These are phyloP conservation scores for Coemansia sp. DNA, from an alignment of 192 early-diverging fungal species.

Conservation along the genomic window DNA sequence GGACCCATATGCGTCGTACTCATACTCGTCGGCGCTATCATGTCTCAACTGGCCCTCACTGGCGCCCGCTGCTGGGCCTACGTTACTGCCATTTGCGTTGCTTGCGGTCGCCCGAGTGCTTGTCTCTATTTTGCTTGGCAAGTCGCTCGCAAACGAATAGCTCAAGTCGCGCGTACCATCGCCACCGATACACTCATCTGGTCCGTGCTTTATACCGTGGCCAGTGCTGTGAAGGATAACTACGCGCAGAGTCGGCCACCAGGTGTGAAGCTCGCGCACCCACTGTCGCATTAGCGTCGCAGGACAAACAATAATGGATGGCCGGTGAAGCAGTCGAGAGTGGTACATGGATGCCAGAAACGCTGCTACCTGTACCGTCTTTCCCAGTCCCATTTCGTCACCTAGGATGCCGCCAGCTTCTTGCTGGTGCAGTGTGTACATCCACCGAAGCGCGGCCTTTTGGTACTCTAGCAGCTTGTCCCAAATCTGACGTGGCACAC, in stretches of 20 bases:
- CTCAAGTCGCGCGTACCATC: not conserved
- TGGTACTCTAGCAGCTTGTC: conserved; percentile 86
- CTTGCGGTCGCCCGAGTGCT: conserved; percentile 14
- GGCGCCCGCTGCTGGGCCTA: not conserved
- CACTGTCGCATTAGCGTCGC: conserved; percentile 79
- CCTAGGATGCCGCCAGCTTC: conserved; percentile 88
- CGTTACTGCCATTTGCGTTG: not conserved
- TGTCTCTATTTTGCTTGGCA: not conserved
- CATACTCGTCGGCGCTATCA: conserved; percentile 47
- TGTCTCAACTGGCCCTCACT: not conserved
- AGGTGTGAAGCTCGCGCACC: conserved; percentile 77
- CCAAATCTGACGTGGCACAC: conserved; percentile 81
- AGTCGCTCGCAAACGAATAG: not conserved
- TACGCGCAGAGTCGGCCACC: conserved; percentile 86
- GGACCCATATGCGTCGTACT: conserved; percentile 47
- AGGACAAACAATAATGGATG: conserved; percentile 67
- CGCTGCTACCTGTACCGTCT: conserved; percentile 86
- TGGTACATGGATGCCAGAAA: conserved; percentile 78
- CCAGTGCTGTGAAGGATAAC: conserved; percentile 86
- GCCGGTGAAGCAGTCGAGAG: conserved; percentile 61
- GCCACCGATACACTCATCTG: not conserved
- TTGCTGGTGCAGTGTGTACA: conserved; percentile 84
- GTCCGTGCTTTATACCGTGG: conserved; percentile 56
- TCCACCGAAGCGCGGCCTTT: conserved; percentile 78
- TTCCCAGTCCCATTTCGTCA: conserved; percentile 96